Base-by-base conservation (phyloP, 2,329 filamentous ascomycete species). In the Ophiosphaerella narmari region DNA sequence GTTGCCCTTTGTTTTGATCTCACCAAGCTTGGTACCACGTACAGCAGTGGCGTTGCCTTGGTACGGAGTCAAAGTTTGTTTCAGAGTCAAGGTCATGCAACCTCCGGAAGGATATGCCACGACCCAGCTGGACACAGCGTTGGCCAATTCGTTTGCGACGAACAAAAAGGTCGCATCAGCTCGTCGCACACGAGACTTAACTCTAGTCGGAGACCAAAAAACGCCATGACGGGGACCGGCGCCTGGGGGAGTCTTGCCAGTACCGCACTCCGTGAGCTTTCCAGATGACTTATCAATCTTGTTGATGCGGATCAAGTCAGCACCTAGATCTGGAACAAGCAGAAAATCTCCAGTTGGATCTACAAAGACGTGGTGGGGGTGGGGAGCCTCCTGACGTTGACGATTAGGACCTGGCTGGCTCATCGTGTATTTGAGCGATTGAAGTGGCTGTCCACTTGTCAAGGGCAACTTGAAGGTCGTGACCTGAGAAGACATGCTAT, bases 251-350 rank as follows among this genome's bases (percentile, higher is more conserved):
- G 78, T 70, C 24, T 68, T 59, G n/a, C 73, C 77, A 1, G 76
- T 65, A 5, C 74, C 62, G 52, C 79, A 82, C 11, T 76, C 71
- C 1, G 75, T 77, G 14, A 84, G 74, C 35, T 65, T 62, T 7
- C 81, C 80, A 1, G 73, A 77, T 3, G 45, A 50, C 18, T 74
- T 57, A 55, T 80, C 72, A 59, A 84, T 79, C 62, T 71, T 72
- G 71, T 81, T 82, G 58, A 84, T 76, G 49, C 80, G 81, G 45
- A 83, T 72, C 18, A 80, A 61, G 58, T 85, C 82, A 5, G 80
- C 78, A 31, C 82, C 82, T 2, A 84, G 75, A 54, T 85, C 82
- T 1, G 80, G 76, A 7, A 77, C 74, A 1, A 84, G 65, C 18
- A 84, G 59, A 60, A 76, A 83, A 33, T 73, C 65, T 11, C 78